phyloP scores from a whole-genome alignment of 2,329 filamentous ascomycete species.

The Esteya vermicola region DNA sequence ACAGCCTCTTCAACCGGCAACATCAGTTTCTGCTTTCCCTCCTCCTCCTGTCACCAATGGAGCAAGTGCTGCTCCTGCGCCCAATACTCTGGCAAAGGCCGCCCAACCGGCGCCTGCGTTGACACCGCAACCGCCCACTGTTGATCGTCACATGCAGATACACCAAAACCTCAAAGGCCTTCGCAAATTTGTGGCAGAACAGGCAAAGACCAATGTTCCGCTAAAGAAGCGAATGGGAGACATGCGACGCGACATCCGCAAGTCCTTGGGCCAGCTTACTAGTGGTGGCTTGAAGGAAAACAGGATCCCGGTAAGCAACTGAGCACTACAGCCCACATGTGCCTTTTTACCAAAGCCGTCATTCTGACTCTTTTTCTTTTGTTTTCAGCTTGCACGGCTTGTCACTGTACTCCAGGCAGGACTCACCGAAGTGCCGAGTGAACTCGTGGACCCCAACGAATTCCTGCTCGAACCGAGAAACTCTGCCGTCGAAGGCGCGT shows the following conservation, averaged over 20 bases:
- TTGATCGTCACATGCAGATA: conserved; percentile 37
- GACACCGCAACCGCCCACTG: neutral
- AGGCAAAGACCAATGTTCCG: conserved; percentile 38
- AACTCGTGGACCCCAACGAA: conserved; percentile 34
- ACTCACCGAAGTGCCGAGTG: conserved; percentile 31
- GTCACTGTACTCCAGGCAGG: conserved; percentile 35
- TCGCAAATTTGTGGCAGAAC: conserved; percentile 28
- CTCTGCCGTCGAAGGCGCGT: conserved; percentile 24
- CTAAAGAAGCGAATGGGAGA: conserved; percentile 57
- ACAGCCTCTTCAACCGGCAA: too few species aligned
- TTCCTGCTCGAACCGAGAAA: conserved; percentile 28
- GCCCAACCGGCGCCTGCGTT: neutral
- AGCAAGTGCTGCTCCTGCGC: too few species aligned
- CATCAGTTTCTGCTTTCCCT: too few species aligned
- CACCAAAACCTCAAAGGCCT: conserved; percentile 54
- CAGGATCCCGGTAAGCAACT: conserved; percentile 37
- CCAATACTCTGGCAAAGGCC: neutral
- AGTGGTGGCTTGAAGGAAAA: conserved; percentile 27
- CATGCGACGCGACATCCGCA: conserved; percentile 56
- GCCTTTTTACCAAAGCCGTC: neutral
- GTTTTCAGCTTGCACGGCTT: conserved; percentile 30
- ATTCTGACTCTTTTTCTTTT: neutral
- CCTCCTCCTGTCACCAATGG: too few species aligned
- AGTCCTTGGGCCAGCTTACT: conserved; percentile 60
- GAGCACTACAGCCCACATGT: too few species aligned